phyloP scores from a whole-genome alignment of 2,329 filamentous ascomycete genomes.

The Pseudogymnoascus sp. region DNA sequence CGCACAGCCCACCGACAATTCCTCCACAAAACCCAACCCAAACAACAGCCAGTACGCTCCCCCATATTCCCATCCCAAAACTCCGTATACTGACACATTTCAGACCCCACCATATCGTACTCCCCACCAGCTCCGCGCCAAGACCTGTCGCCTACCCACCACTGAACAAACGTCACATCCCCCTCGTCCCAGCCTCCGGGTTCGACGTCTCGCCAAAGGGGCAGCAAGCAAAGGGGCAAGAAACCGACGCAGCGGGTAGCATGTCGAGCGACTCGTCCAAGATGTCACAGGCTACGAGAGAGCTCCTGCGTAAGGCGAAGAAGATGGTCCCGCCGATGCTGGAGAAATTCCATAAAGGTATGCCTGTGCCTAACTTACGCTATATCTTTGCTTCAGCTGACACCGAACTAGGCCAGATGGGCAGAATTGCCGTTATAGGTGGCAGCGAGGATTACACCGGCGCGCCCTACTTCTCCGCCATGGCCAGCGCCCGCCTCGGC shows the following conservation, averaged over 20 bases:
- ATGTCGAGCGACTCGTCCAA: slow-evolving; percentile 29
- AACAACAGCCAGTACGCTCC: background rate
- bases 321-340: slow-evolving; percentile 92
- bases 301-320: slow-evolving; percentile 71
- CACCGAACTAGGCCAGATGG: slow-evolving; percentile 66
- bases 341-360: slow-evolving; percentile 92
- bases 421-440: slow-evolving; percentile 86
- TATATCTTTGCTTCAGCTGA: background rate
- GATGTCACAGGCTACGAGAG: slow-evolving; percentile 64
- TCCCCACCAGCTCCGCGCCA: background rate
- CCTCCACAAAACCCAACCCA: background rate
- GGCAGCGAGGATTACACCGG: slow-evolving; percentile 95
- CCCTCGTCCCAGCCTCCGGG: slow-evolving; percentile 4
- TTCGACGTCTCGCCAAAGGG: background rate
- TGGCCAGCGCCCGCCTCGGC: slow-evolving; percentile 85
- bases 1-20: background rate
- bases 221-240: background rate
- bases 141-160: background rate
- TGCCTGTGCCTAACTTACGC: slow-evolving; percentile 16
- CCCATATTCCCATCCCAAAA: background rate
- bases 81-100: background rate
- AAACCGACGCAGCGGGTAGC: background rate
- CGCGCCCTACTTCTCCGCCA: slow-evolving; percentile 95
- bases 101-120: background rate
- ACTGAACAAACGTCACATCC: slow-evolving; percentile 8